Base-by-base conservation (phyloP, 495 filamentous ascomycete species). In the Rostrohypoxylon terebratum region DNA sequence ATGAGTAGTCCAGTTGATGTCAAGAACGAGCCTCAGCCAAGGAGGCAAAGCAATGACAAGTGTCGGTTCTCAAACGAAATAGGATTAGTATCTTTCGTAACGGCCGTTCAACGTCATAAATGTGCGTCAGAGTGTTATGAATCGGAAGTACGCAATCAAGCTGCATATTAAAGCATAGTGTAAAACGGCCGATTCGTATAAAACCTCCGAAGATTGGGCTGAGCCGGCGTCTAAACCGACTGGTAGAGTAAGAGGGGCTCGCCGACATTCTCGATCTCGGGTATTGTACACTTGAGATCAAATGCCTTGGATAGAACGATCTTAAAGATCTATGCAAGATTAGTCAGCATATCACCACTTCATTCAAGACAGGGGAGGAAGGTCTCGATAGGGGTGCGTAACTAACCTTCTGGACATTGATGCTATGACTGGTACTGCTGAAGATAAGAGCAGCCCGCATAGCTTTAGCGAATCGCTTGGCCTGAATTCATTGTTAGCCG, bases 281-380 rank as follows among this genome's bases (percentile, higher is more conserved):
- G 96, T 77, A 99, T 98, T 3, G 96, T 99, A 85, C 96, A 99
- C 78, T 97, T 97, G 66, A 99, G 87, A 78, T 99, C 96, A 77
- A 99, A 99, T 0, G 96, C 96, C 82, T 99, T 99, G 65, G 95
- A 95, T 33, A 99, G 87, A 62, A 99, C 96, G 75, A 99, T 99
- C 80, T 99, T 99, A 88, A 99, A 99, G 78, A 99, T 99, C 96
- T 99, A 66, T 13, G 23, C 25, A 38, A 7, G 21, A 47, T 54
- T 21, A 16, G 63, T 79, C 48, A 76, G 70, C 54, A 75, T 50
- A 23, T 20, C 9, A n/a, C 4, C 44, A 18, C 28, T 40, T 16
- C 1, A 38, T 40, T 16, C 1, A 38, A 45, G 54, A 11, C 50
- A 74, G 40, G 36, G 16, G 50, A 21, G 38, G 23, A 57, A 13